Base-by-base conservation (phyloP, 495 filamentous ascomycete genomes). In the Hyaloscypha hepaticicola region DNA sequence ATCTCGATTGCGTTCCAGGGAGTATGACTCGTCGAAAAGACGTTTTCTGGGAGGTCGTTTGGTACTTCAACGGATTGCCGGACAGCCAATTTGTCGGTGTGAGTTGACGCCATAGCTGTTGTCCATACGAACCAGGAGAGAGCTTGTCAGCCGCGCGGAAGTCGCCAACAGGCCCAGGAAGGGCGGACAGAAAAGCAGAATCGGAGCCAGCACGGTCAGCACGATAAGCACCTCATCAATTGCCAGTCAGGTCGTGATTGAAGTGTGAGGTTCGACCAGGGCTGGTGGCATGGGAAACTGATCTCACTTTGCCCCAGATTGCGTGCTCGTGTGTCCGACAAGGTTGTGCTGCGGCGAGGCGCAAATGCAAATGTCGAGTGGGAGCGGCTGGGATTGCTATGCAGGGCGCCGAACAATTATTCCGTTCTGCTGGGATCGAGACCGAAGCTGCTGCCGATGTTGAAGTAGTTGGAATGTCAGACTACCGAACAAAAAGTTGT, bases 61-160 rank as follows among this genome's bases (percentile, higher is more conserved):
- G 49, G 50, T 62, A 58, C 63, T 69, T 69, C 63, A 59, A 69
- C 41, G n/a, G 67, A 66, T 41, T 63, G 67, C 48, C 48, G 67
- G 28, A 69, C 33, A 9, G 60, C 41, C 48, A 63, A 45, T 16
- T 28, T 60, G 55, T 66, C 63, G 48, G 67, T 55, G 55, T 55
- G 50, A 29, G 22, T 63, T 66, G 67, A 69, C 67, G 67, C 67
- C 67, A 69, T 69, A 48, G 29, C 33, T 53, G 61, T 21, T 63
- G 53, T 28, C 28, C 28, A 48, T 61, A 28, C 26, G 28, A 19
- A 25, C 14, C 19, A 29, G 24, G 61, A 57, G 14, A 60, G n/a
- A 50, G 45, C 29, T 31, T 2, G 50, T 57, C 58, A 61, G 58
- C 48, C 55, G 28, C 56, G 55, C 49, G 60, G 53, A 29, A 31